phyloP scores from a whole-genome alignment of 192 early-diverging fungal species.

The Mortierella claussenii region DNA sequence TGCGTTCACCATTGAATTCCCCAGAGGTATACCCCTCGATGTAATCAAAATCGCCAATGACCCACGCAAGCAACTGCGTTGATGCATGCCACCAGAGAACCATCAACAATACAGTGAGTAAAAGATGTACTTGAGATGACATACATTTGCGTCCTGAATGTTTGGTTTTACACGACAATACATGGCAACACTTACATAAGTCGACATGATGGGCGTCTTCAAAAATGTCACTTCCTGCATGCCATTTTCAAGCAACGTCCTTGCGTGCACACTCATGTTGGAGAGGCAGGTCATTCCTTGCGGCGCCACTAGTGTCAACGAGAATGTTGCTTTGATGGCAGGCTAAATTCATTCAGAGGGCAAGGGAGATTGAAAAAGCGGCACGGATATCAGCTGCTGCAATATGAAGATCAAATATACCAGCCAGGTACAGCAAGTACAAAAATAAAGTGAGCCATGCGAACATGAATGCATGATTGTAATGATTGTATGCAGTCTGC shows the following conservation, averaged over 20 bases:
- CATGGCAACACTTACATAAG: constrained; percentile 41
- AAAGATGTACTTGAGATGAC: too few relatives aligned
- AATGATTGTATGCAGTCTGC: too few relatives aligned
- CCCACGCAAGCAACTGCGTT: constrained; percentile 70
- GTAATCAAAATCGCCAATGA: constrained; percentile 60
- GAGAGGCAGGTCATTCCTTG: constrained; percentile 57
- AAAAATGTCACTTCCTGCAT: constrained; percentile 50
- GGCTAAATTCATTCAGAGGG: constrained; percentile 48
- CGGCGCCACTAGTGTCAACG: constrained; percentile 56
- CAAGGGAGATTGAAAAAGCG: not conserved
- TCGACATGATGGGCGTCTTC: constrained; percentile 52
- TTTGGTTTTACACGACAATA: not conserved
- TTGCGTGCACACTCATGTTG: constrained; percentile 59
- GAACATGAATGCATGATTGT: too few relatives aligned
- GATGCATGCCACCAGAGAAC: too few relatives aligned
- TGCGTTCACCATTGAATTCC: constrained; percentile 48
- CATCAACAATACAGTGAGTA: too few relatives aligned
- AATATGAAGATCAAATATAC: not conserved
- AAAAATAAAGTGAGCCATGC: too few relatives aligned
- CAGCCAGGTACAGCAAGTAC: too few relatives aligned
- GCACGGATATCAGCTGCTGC: not conserved
- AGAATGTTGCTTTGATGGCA: constrained; percentile 66
- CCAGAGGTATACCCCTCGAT: constrained; percentile 48
- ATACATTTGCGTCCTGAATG: too few relatives aligned
- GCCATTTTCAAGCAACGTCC: constrained; percentile 29